phyloP scores from a whole-genome alignment of 202 grass and related monocot species.

The Bolboschoenoplectus hybrid region DNA sequence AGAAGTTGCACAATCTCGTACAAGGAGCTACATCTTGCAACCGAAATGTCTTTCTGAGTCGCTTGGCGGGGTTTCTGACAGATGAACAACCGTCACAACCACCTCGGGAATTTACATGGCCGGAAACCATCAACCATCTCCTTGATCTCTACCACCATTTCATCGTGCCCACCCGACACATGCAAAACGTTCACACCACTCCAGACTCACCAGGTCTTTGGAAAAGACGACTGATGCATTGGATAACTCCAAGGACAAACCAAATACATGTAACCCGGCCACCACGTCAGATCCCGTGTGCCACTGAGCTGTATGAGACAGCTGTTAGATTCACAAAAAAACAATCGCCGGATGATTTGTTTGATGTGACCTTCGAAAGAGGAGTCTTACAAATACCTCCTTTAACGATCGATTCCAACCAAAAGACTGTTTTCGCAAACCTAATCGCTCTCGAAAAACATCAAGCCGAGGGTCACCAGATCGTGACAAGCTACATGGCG shows the following conservation, averaged over 20 bases:
- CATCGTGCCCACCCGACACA: slow-evolving; percentile 17
- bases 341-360: background rate
- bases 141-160: slow-evolving; percentile 45
- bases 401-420: slow-evolving; percentile 31
- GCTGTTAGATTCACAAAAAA: slow-evolving; percentile 37
- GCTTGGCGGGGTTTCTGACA: slow-evolving; percentile 2
- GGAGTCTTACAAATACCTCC: slow-evolving; percentile 42
- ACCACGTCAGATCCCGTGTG: slow-evolving; percentile 43
- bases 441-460: slow-evolving; percentile 52
- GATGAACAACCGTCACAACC: slow-evolving; percentile 16
- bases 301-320: slow-evolving; percentile 38
- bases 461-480: background rate
- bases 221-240: slow-evolving; percentile 27
- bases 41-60: background rate
- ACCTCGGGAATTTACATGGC: background rate
- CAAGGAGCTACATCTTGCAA: background rate
- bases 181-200: background rate
- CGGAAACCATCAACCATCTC: slow-evolving; percentile 26
- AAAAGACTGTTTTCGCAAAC: slow-evolving; percentile 43
- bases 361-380: background rate
- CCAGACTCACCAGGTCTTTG: background rate
- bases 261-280: slow-evolving; percentile 20
- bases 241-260: background rate
- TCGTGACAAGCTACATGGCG: slow-evolving; percentile 16
- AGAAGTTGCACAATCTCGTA: background rate